Percentiles rank a stretch among this genome's conserved stretches.
phyloP scores from a whole-genome alignment of 805 yeast species.

The Saccharomyces mikatae region DNA sequence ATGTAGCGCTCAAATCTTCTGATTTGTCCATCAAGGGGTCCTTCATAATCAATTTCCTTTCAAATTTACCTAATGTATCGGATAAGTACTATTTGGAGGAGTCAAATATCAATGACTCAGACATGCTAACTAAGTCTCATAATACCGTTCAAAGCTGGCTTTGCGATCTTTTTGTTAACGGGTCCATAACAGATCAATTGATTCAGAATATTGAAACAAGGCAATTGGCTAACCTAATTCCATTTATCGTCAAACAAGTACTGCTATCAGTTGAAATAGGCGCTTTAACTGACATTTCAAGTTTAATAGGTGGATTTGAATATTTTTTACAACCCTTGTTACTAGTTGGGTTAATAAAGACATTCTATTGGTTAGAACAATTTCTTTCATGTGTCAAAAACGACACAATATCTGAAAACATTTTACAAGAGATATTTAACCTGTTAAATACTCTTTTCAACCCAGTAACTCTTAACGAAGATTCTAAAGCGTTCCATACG shows the following conservation, averaged over 20 bases:
- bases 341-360: slow-evolving; percentile 47
- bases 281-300: slow-evolving; percentile 48
- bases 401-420: slow-evolving; percentile 18
- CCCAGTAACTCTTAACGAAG: slow-evolving; percentile 39
- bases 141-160: slow-evolving; percentile 62
- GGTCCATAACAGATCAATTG: slow-evolving; percentile 79
- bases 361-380: slow-evolving; percentile 42
- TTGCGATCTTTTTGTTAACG: slow-evolving; percentile 68
- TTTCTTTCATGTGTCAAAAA: slow-evolving; percentile 32
- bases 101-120: slow-evolving; percentile 19
- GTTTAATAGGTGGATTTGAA: slow-evolving; percentile 71
- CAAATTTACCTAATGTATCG: slow-evolving; percentile 18
- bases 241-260: slow-evolving; percentile 67
- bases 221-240: slow-evolving; percentile 62
- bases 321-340: slow-evolving; percentile 78
- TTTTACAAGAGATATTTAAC: slow-evolving; percentile 31
- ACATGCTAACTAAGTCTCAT: slow-evolving; percentile 20
- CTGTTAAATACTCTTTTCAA: slow-evolving; percentile 35
- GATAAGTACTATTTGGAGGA: slow-evolving; percentile 22
- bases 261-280: slow-evolving; percentile 46
- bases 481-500: slow-evolving; percentile 38
- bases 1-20: slow-evolving; percentile 20
- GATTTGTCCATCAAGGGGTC: slow-evolving; percentile 18
- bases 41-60: slow-evolving; percentile 27
- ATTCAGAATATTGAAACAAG: slow-evolving; percentile 57